These are phyloP conservation scores for Calonectria hongkongensis DNA, from an alignment of 2,329 filamentous ascomycete species.

Conservation along the genomic window DNA sequence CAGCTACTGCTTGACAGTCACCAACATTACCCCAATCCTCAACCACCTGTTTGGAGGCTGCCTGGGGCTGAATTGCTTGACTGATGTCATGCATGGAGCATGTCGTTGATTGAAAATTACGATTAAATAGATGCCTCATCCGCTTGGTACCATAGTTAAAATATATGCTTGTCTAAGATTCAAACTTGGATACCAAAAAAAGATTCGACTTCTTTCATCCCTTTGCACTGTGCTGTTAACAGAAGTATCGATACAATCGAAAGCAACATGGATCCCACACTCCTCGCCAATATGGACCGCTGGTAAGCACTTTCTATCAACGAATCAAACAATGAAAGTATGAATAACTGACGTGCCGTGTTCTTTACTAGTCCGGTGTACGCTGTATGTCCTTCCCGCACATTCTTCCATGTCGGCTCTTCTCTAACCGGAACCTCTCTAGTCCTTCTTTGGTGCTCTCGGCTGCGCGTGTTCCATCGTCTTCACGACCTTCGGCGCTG, in stretches of 20 bases:
- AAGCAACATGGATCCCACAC: slow-evolving; percentile 55
- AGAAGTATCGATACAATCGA: background rate
- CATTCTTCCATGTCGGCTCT: background rate
- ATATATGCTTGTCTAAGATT: background rate
- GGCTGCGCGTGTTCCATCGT: slow-evolving; percentile 68
- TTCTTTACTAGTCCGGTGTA: slow-evolving; percentile 63
- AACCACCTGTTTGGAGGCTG: slow-evolving; percentile 20
- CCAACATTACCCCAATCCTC: background rate
- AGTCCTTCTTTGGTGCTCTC: slow-evolving; percentile 66
- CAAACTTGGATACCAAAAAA: background rate
- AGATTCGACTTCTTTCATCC: background rate
- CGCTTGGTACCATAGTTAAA: background rate
- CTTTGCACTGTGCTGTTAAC: background rate
- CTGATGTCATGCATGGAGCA: background rate
- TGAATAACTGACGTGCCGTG: slow-evolving; percentile 23
- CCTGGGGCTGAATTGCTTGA: slow-evolving; percentile 23
- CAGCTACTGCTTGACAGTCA: slow-evolving; percentile 11
- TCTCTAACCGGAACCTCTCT: background rate
- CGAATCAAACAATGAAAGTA: background rate
- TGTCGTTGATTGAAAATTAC: background rate
- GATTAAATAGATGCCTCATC: slow-evolving; percentile 13
- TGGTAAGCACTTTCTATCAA: slow-evolving; percentile 54
- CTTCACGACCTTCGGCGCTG: slow-evolving; percentile 70
- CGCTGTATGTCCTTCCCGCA: slow-evolving; percentile 59
- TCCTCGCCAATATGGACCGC: slow-evolving; percentile 60